Evolutionary conservation across 1,139 yeast species (phyloP).

Genomic region (Geotrichum macrosporum): DNA sequence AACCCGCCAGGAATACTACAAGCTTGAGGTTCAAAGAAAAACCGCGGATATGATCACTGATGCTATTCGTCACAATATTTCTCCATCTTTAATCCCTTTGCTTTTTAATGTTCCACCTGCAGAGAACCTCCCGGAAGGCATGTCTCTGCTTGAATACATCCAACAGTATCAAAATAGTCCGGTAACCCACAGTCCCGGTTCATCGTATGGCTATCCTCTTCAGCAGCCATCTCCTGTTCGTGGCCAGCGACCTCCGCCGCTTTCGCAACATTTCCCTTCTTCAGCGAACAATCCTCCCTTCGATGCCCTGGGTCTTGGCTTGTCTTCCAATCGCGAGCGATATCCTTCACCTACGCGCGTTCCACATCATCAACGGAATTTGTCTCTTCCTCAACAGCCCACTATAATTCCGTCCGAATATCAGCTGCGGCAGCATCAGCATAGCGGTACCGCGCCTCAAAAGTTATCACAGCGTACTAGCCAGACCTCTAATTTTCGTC

Average conservation of each 20-base stretch:
- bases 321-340: constrained; percentile 24
- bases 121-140: constrained; percentile 4
- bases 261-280: neutral
- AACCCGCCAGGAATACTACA: constrained; percentile 76
- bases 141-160: constrained; percentile 8
- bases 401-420: constrained; percentile 24
- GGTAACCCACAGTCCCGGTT: neutral
- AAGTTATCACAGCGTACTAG: too few species aligned
- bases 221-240: constrained; percentile 2
- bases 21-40: constrained; percentile 57
- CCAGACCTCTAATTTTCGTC: constrained; percentile 17
- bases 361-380: constrained; percentile 31
- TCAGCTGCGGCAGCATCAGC: constrained; percentile 24
- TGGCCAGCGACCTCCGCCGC: constrained; percentile 2
- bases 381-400: constrained; percentile 30
- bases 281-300: constrained; percentile 17
- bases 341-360: constrained; percentile 24
- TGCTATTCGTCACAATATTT: constrained; percentile 62
- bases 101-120: constrained; percentile 42
- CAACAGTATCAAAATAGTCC: constrained; percentile 7
- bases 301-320: constrained; percentile 16
- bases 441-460: too few species aligned
- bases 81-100: constrained; percentile 61
- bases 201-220: neutral
- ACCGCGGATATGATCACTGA: constrained; percentile 58